These are phyloP conservation scores for Blastomyces silverae DNA, from an alignment of 2,329 filamentous ascomycete species.

Conservation along the genomic window DNA sequence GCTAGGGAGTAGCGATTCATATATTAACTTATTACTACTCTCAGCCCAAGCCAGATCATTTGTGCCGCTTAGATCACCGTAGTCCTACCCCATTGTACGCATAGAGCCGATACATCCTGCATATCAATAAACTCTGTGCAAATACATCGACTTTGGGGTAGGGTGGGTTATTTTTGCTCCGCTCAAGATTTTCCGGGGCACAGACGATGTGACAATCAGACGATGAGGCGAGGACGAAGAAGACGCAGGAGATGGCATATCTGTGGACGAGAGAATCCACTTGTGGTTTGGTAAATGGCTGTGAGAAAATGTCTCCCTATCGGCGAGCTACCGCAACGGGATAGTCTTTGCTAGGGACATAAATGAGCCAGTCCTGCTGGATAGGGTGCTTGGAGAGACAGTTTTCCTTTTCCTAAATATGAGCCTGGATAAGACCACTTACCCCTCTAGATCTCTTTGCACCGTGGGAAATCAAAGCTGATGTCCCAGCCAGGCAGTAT, in stretches of 20 bases:
- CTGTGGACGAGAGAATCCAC: background rate
- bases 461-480: no score
- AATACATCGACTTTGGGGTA: conserved; percentile 22
- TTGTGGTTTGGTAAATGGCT: background rate
- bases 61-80: conserved; percentile 22
- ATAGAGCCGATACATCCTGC: conserved; percentile 17
- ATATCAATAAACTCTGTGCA: conserved; percentile 25
- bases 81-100: conserved; percentile 22
- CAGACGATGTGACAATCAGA: conserved; percentile 20
- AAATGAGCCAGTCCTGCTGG: no score
- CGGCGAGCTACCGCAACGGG: no score
- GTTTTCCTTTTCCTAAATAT: no score
- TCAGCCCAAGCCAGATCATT: conserved; percentile 20
- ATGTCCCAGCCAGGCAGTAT: no score
- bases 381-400: no score
- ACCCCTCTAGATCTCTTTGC: no score
- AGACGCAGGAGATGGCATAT: background rate
- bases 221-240: conserved; percentile 2
- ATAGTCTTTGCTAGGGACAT: no score
- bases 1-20: background rate
- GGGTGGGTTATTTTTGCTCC: conserved; percentile 20
- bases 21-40: background rate
- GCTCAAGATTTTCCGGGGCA: conserved; percentile 20
- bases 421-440: no score
- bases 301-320: background rate